phyloP scores from a whole-genome alignment of 139 green algal species.

The Chlamydomonas asymmetrica region DNA sequence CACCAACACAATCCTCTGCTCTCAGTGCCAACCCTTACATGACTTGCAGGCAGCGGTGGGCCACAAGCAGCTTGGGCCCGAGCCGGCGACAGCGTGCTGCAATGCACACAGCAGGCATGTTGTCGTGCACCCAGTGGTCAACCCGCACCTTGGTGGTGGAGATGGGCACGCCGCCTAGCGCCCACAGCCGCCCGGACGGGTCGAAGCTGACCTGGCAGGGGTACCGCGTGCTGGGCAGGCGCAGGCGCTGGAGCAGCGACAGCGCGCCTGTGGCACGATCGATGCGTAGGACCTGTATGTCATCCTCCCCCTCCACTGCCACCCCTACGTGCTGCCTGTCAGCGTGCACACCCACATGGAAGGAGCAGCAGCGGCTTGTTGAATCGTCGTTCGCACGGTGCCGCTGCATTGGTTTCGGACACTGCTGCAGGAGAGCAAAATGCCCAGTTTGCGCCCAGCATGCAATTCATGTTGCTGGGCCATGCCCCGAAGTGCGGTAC shows the following conservation, averaged over 20 bases:
- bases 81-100: no score
- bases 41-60: not conserved
- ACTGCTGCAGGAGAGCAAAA: no score
- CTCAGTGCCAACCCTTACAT: not conserved
- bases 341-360: no score
- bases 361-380: no score
- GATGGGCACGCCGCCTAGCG: slow-evolving; percentile 36
- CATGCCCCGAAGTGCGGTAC: no score
- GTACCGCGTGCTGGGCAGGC: slow-evolving; percentile 45
- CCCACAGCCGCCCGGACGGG: slow-evolving; percentile 44
- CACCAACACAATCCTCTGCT: not conserved
- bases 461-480: no score
- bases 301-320: slow-evolving; percentile 48
- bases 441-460: no score
- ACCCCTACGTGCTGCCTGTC: slow-evolving; percentile 37
- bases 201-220: slow-evolving; percentile 59
- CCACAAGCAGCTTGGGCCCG: no score
- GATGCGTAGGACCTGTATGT: slow-evolving; percentile 43
- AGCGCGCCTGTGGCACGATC: not conserved
- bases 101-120: not conserved
- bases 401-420: no score
- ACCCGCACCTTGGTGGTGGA: not conserved
- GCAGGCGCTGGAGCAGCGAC: slow-evolving; percentile 39
- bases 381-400: no score
- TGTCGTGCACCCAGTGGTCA: no score